Base-by-base conservation (phyloP, 1,284 basidiomycete genomes). In the Sanguinoderma infundibulare region DNA sequence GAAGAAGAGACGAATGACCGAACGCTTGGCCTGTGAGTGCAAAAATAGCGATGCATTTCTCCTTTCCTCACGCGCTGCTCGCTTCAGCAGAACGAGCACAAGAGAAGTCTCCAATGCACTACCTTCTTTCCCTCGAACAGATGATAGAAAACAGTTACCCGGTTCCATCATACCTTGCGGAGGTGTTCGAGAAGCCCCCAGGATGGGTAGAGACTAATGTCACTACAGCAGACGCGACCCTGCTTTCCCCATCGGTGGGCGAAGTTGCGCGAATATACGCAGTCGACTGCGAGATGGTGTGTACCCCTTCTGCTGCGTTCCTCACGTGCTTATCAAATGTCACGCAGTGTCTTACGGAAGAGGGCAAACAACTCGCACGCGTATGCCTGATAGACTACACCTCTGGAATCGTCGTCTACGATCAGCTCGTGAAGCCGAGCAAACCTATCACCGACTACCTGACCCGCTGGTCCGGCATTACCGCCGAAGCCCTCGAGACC, bases 231-330 rank as follows among this genome's bases (percentile, higher is more conserved):
- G 56, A 69, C 59, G 55, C 70, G 64, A 38, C 66, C 1, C 30
- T 64, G 49, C 38, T 60, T 39, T 30, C 72, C 64, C 72, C 57
- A 54, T 68, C 61, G 71, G 73, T 61, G 61, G 70, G 36, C 70
- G 79, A 34, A 59, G 76, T 47, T 39, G 71, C 81, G 7, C 81
- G 78, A 60, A 80, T 91, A 38, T 88, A 86, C 60, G 85, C 88
- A 4, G 82, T 98, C 42, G 96, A 98, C 79, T 98, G 96, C 74
- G 95, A 98, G 75, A 98, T 98, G 95, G 95, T 94, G 65, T 61
- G 84, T 65, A 17, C 5, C 61, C 42, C 36, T 44, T 50, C 34
- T 34, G 3, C 7, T 12, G 12, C 12, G 3, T 1, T 6, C 22
- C 26, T 26, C 22, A 10, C 30, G n/a, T 17, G 12, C 32, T 51